Conservation (phyloP, 306 rosid genomes). For the Lathyrus oleraceus region DNA sequence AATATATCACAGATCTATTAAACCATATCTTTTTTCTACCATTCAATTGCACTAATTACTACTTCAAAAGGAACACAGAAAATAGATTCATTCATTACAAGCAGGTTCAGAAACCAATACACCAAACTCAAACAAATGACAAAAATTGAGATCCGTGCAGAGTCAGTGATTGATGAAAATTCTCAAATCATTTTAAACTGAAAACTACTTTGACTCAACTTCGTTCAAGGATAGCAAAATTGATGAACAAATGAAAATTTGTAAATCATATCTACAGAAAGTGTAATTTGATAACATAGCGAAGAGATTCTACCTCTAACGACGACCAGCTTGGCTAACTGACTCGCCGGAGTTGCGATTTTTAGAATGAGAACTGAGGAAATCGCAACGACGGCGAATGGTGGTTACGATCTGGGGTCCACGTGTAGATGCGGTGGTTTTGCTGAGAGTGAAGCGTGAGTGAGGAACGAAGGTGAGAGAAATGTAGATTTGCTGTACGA, state of each 20-base stretch:
- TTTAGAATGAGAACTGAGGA: background rate
- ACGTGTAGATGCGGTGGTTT: slow-evolving; percentile 29
- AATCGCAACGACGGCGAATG: slow-evolving; percentile 2
- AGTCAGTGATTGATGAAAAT: background rate
- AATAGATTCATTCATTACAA: background rate
- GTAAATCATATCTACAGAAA: slow-evolving; percentile 5
- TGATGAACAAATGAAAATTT: background rate
- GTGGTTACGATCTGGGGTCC: slow-evolving; percentile 5
- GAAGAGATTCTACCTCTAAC: background rate
- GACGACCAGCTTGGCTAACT: background rate
- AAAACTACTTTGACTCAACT: background rate
- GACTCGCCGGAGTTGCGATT: slow-evolving; percentile 20
- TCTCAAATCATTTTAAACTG: slow-evolving; percentile 8
- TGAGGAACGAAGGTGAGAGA: slow-evolving; percentile 2
- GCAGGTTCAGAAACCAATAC: background rate
- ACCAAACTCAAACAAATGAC: background rate
- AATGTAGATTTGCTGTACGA: slow-evolving; percentile 9
- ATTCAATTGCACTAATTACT: background rate
- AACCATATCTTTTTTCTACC: background rate
- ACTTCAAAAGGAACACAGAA: background rate
- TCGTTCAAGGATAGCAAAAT: background rate
- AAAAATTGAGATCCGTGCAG: background rate
- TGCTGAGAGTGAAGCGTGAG: slow-evolving; percentile 18
- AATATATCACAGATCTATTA: background rate
- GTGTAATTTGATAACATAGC: background rate